phyloP scores from a whole-genome alignment of 495 filamentous ascomycete genomes.

The Delitschia confertaspora region DNA sequence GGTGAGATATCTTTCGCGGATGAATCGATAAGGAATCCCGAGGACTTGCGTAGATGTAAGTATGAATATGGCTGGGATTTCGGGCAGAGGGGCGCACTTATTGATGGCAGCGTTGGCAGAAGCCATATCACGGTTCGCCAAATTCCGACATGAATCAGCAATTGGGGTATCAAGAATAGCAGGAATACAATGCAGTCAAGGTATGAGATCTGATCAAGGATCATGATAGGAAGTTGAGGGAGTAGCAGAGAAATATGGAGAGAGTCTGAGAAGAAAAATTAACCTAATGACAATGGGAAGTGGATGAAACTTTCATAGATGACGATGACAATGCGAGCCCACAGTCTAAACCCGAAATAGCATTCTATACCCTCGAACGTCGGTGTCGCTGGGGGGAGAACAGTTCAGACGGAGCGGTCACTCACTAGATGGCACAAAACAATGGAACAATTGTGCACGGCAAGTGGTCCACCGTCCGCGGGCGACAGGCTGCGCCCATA shows the following conservation, averaged over 20 bases:
- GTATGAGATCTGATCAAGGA: constrained; percentile 58
- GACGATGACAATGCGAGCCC: too few relatives aligned
- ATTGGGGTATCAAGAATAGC: constrained; percentile 53
- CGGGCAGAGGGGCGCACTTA: constrained; percentile 43
- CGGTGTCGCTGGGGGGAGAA: too few relatives aligned
- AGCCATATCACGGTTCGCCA: constrained; percentile 46
- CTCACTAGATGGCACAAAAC: too few relatives aligned
- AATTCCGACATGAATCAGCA: constrained; percentile 53
- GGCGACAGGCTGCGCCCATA: too few relatives aligned
- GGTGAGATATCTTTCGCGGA: constrained; percentile 49
- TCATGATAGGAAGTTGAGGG: constrained; percentile 47
- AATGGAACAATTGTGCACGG: too few relatives aligned
- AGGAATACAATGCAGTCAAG: constrained; percentile 64
- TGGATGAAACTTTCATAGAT: too few relatives aligned
- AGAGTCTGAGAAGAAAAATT: neutral
- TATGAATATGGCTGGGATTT: constrained; percentile 5
- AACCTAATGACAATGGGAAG: too few relatives aligned
- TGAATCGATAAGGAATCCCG: constrained; percentile 47
- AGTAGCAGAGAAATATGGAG: neutral
- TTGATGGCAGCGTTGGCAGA: constrained; percentile 56
- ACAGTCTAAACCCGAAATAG: too few relatives aligned
- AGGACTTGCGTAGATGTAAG: constrained; percentile 40
- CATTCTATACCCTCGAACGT: too few relatives aligned
- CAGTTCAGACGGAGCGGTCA: too few relatives aligned
- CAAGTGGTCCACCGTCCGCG: too few relatives aligned